Conservation (phyloP, 768 basidiomycete genomes). For the Tricholoma terreum region DNA sequence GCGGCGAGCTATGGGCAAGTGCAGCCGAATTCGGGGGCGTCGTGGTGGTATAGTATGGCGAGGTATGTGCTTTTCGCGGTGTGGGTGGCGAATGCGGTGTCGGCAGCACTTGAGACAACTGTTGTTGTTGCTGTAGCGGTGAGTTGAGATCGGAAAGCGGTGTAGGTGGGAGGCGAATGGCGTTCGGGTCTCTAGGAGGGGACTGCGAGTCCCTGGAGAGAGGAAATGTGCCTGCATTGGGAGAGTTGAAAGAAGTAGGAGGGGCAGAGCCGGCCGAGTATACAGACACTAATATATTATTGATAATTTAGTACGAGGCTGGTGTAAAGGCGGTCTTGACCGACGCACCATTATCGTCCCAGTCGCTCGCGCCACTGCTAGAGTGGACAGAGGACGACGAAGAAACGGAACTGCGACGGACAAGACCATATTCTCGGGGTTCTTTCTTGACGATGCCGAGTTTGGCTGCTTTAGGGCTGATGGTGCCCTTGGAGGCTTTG, state of each 20-base stretch:
- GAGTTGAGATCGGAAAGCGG: constrained; percentile 70
- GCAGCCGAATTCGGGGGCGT: constrained; percentile 8
- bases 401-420: constrained; percentile 62
- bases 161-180: constrained; percentile 72
- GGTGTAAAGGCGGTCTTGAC: constrained; percentile 11
- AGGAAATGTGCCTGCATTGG: constrained; percentile 55
- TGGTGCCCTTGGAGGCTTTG: constrained; percentile 43
- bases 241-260: constrained; percentile 67
- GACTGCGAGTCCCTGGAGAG: constrained; percentile 57
- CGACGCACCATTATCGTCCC: constrained; percentile 77
- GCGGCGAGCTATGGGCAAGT: neutral
- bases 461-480: constrained; percentile 36
- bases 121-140: constrained; percentile 13
- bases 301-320: constrained; percentile 17
- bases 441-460: constrained; percentile 59
- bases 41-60: constrained; percentile 11
- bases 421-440: constrained; percentile 47
- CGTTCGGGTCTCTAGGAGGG: constrained; percentile 45
- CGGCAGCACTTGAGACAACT: neutral
- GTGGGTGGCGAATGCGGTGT: constrained; percentile 15
- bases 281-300: constrained; percentile 35
- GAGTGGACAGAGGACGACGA: constrained; percentile 55
- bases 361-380: constrained; percentile 65
- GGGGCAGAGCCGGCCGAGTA: constrained; percentile 60
- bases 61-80: constrained; percentile 17